Base-by-base conservation (phyloP, 1,139 yeast genomes). In the Citeromyces siamensis region DNA sequence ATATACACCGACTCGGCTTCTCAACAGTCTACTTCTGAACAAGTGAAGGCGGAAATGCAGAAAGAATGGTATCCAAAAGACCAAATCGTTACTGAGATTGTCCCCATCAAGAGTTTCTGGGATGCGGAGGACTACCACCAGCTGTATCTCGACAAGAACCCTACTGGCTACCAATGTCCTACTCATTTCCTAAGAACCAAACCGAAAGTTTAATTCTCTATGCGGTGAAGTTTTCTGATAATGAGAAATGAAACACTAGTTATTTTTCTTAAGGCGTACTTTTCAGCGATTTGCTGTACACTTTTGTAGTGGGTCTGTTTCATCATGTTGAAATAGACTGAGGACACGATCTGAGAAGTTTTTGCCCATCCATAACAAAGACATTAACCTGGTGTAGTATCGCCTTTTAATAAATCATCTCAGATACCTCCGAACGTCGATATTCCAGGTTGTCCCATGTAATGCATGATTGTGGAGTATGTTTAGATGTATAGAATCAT, bases 121-220 rank as follows among this genome's bases (percentile, higher is more conserved):
- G 95, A 88, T 52, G 97, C 97, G 14, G 98, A 90, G 58, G 86
- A 76, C 31, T 90, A 88, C 55, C 97, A 90, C 55, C 97, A 90
- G 53, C 52, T 69, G 42, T 90, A 90, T 55, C 64, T 88, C 50
- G 66, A 67, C 39, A 76, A 73, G 51, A 85, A 88, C 53, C 94
- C 95, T 1, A 60, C 62, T 4, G 96, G 96, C 3, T 83, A 85
- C 58, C 83, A 80, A 42, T 88, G 97, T 55, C 93, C 95, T 18
- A 75, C 88, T 4, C 97, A 88, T 53, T 85, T 68, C 44, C 52
- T 80, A 37, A 72, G 94, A 49, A 55, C 64, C 6, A 36, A 44
- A 19, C 60, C 51, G 23, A 20, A 35, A 18, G 27, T 32, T n/a
- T 32, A 16, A 26, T n/a, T 13, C 12, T 9, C 32, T n/a, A 19